Base-by-base conservation (phyloP, 176 grass and related monocot species). In the Leersia perrieri region DNA sequence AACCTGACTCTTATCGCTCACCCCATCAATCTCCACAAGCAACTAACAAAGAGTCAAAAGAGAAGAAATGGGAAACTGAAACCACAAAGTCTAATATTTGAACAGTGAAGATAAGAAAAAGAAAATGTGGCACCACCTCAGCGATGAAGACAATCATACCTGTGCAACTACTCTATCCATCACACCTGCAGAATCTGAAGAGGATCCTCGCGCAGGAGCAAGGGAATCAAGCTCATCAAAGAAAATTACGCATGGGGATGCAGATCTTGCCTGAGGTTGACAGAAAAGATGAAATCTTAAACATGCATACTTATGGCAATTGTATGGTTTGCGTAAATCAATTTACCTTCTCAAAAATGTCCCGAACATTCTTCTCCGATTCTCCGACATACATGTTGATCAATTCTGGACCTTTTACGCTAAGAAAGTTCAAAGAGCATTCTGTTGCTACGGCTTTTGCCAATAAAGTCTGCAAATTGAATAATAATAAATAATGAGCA, bases 381-480 rank as follows among this genome's bases (percentile, higher is more conserved):
- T 98, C 95, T 76, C 95, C 95, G 78, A 98, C 92, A 61, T 98
- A 98, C 95, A 98, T 98, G 58, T 98, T 95, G 63, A 98, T 98
- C 70, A 98, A 41, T 73, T 98, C 92, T 28, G 95, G 95, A 66
- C 95, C 95, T 84, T 98, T 98, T 42, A 98, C 95, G 39, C 92
- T 95, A 51, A 95, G 79, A 89, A 95, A 98, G 79, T 95, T 95
- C 44, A 95, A 89, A 60, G 90, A 98, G 79, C 90, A 98, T 53
- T 98, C 96, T 20, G 90, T 98, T 66, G 96, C 96, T 66, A 98
- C 96, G 60, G 96, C 96, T 91, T 98, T 95, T 42, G 90, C 96
- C 76, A 95, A 82, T 66, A 98, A 87, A 28, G 92, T 98, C 96
- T 95, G 44, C 53, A 34, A 61, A 73, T 70, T 14, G 58, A 25